Percentiles rank a stretch among this genome's conserved stretches.
Evolutionary conservation across 352 stramenopile genomes (phyloP).

Genomic region (Globisporangium nagaii): DNA sequence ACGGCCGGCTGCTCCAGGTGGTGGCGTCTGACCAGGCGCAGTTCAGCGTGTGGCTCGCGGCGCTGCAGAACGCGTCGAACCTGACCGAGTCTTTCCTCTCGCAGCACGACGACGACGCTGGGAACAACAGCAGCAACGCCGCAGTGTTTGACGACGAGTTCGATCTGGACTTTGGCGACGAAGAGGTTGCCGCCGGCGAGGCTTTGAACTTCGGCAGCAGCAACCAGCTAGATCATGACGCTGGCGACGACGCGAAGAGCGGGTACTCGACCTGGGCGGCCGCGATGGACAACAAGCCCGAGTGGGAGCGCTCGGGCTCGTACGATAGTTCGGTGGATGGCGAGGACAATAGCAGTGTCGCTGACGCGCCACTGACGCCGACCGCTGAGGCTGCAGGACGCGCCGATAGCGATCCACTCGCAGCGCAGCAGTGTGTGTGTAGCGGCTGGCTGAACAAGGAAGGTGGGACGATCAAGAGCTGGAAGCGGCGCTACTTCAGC

Average conservation of each 20-base stretch:
- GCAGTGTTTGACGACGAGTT: constrained; percentile 45
- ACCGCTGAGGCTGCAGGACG: background rate
- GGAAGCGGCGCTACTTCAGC: constrained; percentile 74
- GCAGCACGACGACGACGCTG: constrained; percentile 19
- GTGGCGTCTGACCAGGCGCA: constrained; percentile 48
- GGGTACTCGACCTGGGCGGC: constrained; percentile 45
- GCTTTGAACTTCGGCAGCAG: constrained; percentile 30
- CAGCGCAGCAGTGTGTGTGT: constrained; percentile 12
- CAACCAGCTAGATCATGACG: constrained; percentile 25
- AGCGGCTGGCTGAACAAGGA: constrained; percentile 71
- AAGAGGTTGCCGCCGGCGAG: constrained; percentile 6
- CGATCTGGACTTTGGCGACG: constrained; percentile 30
- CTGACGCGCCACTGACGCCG: background rate
- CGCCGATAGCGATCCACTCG: background rate
- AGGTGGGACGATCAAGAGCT: constrained; percentile 56
- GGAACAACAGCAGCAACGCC: constrained; percentile 5
- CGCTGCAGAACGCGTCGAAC: constrained; percentile 48
- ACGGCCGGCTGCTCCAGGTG: constrained; percentile 60
- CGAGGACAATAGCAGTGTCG: constrained; percentile 3
- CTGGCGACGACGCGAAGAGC: constrained; percentile 22
- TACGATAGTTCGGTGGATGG: constrained; percentile 25
- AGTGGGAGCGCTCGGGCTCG: constrained; percentile 23
- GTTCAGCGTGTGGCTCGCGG: constrained; percentile 51
- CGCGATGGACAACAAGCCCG: constrained; percentile 43
- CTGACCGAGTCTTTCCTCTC: constrained; percentile 57